Evolutionary conservation across 192 early-diverging fungal species (phyloP), one percentile per base, ranked within the genome.

Genomic region (Backusella sp.): DNA sequence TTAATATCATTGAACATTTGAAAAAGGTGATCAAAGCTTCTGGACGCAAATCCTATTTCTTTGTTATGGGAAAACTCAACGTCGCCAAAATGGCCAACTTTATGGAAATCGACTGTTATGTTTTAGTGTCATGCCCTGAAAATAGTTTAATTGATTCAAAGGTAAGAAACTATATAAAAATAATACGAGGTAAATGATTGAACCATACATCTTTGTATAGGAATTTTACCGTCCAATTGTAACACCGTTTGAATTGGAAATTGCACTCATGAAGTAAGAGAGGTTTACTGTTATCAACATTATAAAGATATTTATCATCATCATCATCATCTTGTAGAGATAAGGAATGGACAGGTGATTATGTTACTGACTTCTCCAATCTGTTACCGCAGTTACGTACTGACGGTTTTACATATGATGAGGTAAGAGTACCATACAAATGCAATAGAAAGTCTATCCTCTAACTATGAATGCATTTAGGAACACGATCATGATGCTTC

Each of bases 31-130:
- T 98, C 56, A 84, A 83, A 9, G 76, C 84, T 2, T 86, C 87
- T 37, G 92, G 92, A 21, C 94, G 93, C 74, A 97, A 97, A 79
- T 77, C 76, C 1, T 83, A 83, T 26, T 68, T 77, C 6, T 81
- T 81, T 67, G 80, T 77, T 28, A 94, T 99, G 77, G 98, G 98
- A 56, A 98, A 98, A 74, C 91, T 97, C 14, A 97, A 95, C 73
- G 94, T 96, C 1, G 94, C 95, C 67, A 99, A 99, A 81, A 91
- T 99, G 81, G 72, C 93, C 37, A 99, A 99, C 70, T 98, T 99
- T 75, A 88, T 94, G 77, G 98, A 99, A 82, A 94, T 99, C 66
- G 92, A 99, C 74, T 90, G 88, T 14, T 99, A 94, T 83, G 95
- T 97, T 2, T 84, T 98, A 41, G 94, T 97, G 6, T 94, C 96